Evolutionary conservation across 1,284 basidiomycete genomes (phyloP), one percentile per base, ranked within the genome.

Genomic region (Lentinula novae-zelandiae): DNA sequence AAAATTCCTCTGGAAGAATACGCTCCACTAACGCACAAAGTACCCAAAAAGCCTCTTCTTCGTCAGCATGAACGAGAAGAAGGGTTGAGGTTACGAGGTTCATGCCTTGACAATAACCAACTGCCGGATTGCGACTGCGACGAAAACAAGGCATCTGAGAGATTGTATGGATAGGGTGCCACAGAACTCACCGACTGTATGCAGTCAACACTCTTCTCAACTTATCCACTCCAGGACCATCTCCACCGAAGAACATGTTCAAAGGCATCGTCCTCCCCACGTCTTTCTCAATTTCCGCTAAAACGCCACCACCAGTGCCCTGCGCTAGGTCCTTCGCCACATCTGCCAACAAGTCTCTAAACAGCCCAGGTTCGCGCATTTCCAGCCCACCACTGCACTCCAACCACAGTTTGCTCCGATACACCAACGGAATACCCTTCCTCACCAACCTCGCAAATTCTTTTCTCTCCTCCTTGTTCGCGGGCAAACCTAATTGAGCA

Each of bases 21-120:
- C 87, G 85, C 72, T 97, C 94, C 58, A 97, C 86, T 62, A 98
- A 90, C 31, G 93, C 93, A 0, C 88, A 80, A 9, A 98, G 87
- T 17, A 93, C 91, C 96, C 96, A 99, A 71, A 98, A 99, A 0
- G 96, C 96, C 64, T 97, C 95, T 76, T 98, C 95, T 75, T 96
- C 92, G 66, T 93, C 90, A 1, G 95, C 93, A 66, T 96, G 90
- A 0, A 95, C 94, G 2, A 99, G 82, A 2, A 99, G 82, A 1
- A 99, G 81, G 0, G 96, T 98, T 1, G 96, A 98, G 0, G 95
- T 93, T 58, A 99, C 83, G 42, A 96, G 85, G 72, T 98, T 98
- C 94, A 98, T 96, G 52, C 95, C 94, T 75, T 94, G 90, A 66
- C 92, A 94, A 67, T 95, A 95, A 0, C 94, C 93, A 3, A 96